Percentiles rank a stretch among this genome's conserved stretches.
These are phyloP conservation scores for Globisporangium carolinianum DNA, from an alignment of 352 stramenopile species.

Conservation along the genomic window DNA sequence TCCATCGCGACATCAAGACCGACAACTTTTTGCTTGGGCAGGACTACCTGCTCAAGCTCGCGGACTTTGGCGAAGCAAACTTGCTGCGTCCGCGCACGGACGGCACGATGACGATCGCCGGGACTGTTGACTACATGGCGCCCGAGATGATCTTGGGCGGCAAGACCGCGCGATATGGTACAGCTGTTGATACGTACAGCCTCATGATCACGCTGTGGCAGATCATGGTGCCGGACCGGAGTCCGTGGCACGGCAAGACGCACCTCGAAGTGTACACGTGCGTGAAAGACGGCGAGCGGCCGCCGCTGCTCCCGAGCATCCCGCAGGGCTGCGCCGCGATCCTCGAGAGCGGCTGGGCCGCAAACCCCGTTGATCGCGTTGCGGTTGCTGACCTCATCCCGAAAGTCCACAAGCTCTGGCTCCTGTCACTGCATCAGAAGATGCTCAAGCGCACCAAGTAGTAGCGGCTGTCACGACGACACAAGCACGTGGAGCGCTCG, in stretches of 20 bases:
- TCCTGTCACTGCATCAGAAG: slow-evolving; percentile 73
- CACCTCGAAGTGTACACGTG: slow-evolving; percentile 78
- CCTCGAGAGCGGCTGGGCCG: slow-evolving; percentile 60
- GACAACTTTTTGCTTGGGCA: slow-evolving; percentile 81
- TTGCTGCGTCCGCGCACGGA: slow-evolving; percentile 68
- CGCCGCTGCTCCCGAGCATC: slow-evolving; percentile 61
- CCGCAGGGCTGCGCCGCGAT: slow-evolving; percentile 66
- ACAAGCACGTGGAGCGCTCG: no score
- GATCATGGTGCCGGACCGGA: slow-evolving; percentile 74
- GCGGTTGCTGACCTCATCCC: slow-evolving; percentile 71
- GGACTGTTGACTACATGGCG: slow-evolving; percentile 84
- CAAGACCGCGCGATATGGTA: slow-evolving; percentile 74
- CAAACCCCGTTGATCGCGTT: slow-evolving; percentile 66
- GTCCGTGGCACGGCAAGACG: slow-evolving; percentile 64
- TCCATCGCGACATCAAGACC: slow-evolving; percentile 84
- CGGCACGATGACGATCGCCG: slow-evolving; percentile 81
- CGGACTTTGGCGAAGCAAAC: slow-evolving; percentile 83
- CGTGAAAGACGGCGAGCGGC: slow-evolving; percentile 65
- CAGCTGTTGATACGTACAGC: slow-evolving; percentile 78
- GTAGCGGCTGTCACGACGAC: neutral
- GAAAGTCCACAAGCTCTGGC: slow-evolving; percentile 69
- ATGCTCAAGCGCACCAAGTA: slow-evolving; percentile 61
- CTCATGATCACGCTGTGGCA: slow-evolving; percentile 86
- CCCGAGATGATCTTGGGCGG: slow-evolving; percentile 80
- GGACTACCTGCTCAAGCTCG: slow-evolving; percentile 74